phyloP scores from a whole-genome alignment of 2,329 filamentous ascomycete genomes.

The Pyrenochaeta sp. region DNA sequence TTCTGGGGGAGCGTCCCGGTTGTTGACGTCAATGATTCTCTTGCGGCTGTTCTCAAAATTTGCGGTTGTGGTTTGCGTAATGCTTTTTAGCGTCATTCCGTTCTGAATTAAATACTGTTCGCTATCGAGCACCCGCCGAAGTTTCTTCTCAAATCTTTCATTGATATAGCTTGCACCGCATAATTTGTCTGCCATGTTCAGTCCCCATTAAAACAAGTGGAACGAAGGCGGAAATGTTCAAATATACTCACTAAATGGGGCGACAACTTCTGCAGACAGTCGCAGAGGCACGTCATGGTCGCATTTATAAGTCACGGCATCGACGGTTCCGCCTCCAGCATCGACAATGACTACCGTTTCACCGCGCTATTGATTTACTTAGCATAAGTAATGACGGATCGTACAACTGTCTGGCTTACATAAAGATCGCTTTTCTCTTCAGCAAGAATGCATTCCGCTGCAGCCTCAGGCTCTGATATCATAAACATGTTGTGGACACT shows the following conservation, averaged over 20 bases:
- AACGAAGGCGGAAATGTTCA: no score
- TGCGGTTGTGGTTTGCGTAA: slow-evolving; percentile 7
- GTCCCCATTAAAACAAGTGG: not conserved
- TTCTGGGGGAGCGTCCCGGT: not conserved
- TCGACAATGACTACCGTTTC: slow-evolving; percentile 24
- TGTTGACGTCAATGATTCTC: slow-evolving; percentile 6
- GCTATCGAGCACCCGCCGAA: slow-evolving; percentile 8
- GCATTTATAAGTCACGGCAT: slow-evolving; percentile 23
- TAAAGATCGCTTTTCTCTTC: slow-evolving; percentile 16
- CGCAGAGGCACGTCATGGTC: not conserved
- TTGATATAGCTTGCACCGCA: not conserved
- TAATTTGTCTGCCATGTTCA: not conserved
- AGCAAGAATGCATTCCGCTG: slow-evolving; percentile 24
- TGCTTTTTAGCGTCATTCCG: slow-evolving; percentile 21
- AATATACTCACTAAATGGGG: slow-evolving; percentile 18
- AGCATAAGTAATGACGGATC: not conserved
- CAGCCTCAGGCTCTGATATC: slow-evolving; percentile 32
- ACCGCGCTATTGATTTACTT: slow-evolving; percentile 1
- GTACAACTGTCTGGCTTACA: slow-evolving; percentile 9
- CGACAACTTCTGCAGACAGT: slow-evolving; percentile 18
- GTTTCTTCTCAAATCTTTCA: not conserved
- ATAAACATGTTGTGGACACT: slow-evolving; percentile 22
- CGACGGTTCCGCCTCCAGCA: slow-evolving; percentile 26
- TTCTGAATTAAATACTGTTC: slow-evolving; percentile 29
- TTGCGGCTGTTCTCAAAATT: slow-evolving; percentile 20